Percentiles rank a stretch among this genome's conserved stretches.
These are phyloP conservation scores for Bocquillonia castaneifolia DNA, from an alignment of 441 rosid genomes.

Conservation along the genomic window DNA sequence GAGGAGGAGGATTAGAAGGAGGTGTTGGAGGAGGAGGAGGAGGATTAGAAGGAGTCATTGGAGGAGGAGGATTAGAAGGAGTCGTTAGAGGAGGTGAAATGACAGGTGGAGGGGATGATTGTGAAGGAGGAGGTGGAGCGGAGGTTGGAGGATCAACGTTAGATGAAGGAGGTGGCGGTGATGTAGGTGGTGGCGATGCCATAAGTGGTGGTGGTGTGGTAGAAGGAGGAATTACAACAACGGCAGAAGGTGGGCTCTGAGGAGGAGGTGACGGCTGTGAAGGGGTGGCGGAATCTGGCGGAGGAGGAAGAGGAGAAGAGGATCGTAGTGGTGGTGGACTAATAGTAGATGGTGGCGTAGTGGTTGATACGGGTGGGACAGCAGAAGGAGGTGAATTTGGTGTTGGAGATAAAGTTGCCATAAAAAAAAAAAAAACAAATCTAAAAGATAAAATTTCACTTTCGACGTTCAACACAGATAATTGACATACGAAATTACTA, in stretches of 20 bases:
- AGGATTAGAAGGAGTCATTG: constrained; percentile 22
- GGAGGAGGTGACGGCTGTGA: constrained; percentile 3
- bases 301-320: constrained; percentile 18
- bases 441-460: neutral
- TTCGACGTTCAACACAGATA: constrained; percentile 7
- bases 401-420: constrained; percentile 35
- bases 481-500: constrained; percentile 15
- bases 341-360: constrained; percentile 17
- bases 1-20: constrained; percentile 23
- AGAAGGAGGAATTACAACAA: constrained; percentile 20
- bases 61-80: constrained; percentile 19
- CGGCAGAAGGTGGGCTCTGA: constrained; percentile 16
- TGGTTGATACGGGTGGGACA: constrained; percentile 28
- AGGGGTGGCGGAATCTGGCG: constrained; percentile 10
- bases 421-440: constrained; percentile 21
- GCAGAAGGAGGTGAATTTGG: constrained; percentile 34
- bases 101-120: constrained; percentile 26
- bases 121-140: constrained; percentile 24
- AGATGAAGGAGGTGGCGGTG: constrained; percentile 30
- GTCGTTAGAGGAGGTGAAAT: constrained; percentile 29
- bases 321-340: constrained; percentile 22
- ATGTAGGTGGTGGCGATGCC: constrained; percentile 26
- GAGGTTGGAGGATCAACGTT: constrained; percentile 15
- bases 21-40: constrained; percentile 28
- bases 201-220: constrained; percentile 16